Evolutionary conservation across 2,329 filamentous ascomycete species (phyloP).

Genomic region (Nakataea oryzae): DNA sequence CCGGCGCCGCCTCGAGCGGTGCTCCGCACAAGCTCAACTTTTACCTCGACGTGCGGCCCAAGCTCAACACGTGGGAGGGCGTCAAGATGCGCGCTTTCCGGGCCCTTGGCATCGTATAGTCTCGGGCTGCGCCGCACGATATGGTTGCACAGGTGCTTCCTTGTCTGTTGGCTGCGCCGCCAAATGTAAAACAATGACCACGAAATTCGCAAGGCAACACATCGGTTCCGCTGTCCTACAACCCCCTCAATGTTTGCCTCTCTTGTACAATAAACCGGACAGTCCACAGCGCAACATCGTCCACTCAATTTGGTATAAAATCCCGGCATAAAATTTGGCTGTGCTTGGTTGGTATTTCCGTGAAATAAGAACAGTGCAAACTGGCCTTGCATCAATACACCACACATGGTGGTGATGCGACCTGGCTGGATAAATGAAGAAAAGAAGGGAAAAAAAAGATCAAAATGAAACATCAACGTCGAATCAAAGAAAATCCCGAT

Average conservation of each 20-base stretch:
- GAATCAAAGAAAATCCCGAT: not conserved
- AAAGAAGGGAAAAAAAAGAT: not conserved
- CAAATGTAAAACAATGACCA: not conserved
- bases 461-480: not conserved
- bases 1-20: constrained; percentile 9
- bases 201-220: no score
- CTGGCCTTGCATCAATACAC: not conserved
- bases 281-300: not conserved
- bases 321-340: not conserved
- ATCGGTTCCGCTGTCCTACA: no score
- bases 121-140: no score
- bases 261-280: not conserved
- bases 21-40: constrained; percentile 35
- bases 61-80: constrained; percentile 58
- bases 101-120: constrained; percentile 35
- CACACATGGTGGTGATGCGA: not conserved
- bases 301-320: not conserved
- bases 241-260: not conserved
- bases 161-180: not conserved
- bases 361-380: no score
- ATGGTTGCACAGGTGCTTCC: no score
- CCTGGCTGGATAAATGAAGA: not conserved
- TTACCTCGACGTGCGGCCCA: constrained; percentile 58
- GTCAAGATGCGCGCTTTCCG: constrained; percentile 53
- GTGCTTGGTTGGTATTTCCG: no score